phyloP scores from a whole-genome alignment of 371 early-diverging fungal genomes.

The Mucor racemosus region DNA sequence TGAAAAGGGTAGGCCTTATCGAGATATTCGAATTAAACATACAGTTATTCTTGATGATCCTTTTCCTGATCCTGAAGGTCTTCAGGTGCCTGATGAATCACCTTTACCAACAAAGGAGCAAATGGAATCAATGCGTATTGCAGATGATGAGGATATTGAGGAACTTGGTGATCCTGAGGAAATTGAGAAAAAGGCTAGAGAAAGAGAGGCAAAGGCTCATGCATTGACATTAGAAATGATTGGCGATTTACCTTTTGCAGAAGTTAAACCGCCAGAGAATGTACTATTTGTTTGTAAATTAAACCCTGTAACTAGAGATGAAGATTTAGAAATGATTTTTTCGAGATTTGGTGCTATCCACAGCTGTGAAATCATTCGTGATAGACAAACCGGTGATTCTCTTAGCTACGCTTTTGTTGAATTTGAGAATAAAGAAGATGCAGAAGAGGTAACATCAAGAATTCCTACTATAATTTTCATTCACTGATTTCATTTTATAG shows the following conservation, averaged over 20 bases:
- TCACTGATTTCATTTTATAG: conserved; percentile 13
- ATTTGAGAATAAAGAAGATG: conserved; percentile 85
- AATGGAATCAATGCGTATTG: conserved; percentile 77
- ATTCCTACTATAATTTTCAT: background rate
- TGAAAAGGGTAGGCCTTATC: conserved; percentile 75
- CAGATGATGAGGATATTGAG: conserved; percentile 84
- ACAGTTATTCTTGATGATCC: conserved; percentile 95
- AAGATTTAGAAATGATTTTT: conserved; percentile 93
- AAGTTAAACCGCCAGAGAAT: conserved; percentile 96
- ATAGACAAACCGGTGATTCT: conserved; percentile 83
- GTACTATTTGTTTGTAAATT: conserved; percentile 96
- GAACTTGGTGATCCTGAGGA: conserved; percentile 74
- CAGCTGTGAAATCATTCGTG: conserved; percentile 93
- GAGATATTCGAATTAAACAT: conserved; percentile 93
- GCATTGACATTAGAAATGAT: conserved; percentile 97
- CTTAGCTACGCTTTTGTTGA: conserved; percentile 96
- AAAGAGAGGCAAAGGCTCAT: conserved; percentile 85
- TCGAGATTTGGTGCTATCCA: conserved; percentile 89
- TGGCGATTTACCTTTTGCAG: conserved; percentile 96
- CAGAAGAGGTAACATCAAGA: conserved; percentile 72
- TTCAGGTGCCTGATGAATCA: conserved; percentile 75
- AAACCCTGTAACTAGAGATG: conserved; percentile 91
- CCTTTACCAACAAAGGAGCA: conserved; percentile 85
- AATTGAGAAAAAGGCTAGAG: conserved; percentile 66
- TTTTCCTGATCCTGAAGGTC: conserved; percentile 83